phyloP scores from a whole-genome alignment of 768 basidiomycete species.

The Psilocybe sp. region DNA sequence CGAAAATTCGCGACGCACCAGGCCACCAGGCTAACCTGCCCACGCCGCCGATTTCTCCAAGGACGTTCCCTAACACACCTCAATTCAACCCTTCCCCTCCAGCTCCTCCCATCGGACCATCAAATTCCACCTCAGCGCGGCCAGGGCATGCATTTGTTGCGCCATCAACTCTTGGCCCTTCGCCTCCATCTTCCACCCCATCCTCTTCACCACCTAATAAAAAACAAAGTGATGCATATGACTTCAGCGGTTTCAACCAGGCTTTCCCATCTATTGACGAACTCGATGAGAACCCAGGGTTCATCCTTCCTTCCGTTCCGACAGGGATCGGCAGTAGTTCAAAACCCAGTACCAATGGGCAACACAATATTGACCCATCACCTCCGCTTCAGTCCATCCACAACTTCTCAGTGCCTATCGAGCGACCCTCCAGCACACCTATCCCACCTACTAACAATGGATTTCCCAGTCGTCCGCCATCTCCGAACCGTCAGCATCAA shows the following conservation, averaged over 20 bases:
- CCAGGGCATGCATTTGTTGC: slow-evolving; percentile 69
- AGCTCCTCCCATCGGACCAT: slow-evolving; percentile 23
- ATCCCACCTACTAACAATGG: slow-evolving; percentile 54
- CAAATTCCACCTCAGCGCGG: slow-evolving; percentile 34
- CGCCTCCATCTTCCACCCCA: slow-evolving; percentile 70
- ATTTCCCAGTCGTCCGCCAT: slow-evolving; percentile 62
- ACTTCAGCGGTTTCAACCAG: slow-evolving; percentile 57
- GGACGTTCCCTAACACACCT: slow-evolving; percentile 20
- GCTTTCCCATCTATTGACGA: slow-evolving; percentile 80
- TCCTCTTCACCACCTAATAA: slow-evolving; percentile 55
- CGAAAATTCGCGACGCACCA: slow-evolving; percentile 51
- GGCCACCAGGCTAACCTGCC: slow-evolving; percentile 26
- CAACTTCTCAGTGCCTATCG: slow-evolving; percentile 40
- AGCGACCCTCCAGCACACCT: slow-evolving; percentile 70
- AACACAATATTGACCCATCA: slow-evolving; percentile 24
- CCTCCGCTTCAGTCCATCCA: slow-evolving; percentile 29
- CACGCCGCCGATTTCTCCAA: slow-evolving; percentile 40
- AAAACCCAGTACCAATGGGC: slow-evolving; percentile 17
- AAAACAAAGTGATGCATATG: slow-evolving; percentile 25
- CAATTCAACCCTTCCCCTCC: slow-evolving; percentile 27
- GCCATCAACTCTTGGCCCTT: slow-evolving; percentile 69
- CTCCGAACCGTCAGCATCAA: slow-evolving; percentile 37
- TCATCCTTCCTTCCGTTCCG: slow-evolving; percentile 49
- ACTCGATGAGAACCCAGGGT: slow-evolving; percentile 53
- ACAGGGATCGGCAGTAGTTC: slow-evolving; percentile 30